Percentiles rank a stretch among this genome's conserved stretches.
Conservation (phyloP, 345 rosid species). For the Dipteronia dyeriana region DNA sequence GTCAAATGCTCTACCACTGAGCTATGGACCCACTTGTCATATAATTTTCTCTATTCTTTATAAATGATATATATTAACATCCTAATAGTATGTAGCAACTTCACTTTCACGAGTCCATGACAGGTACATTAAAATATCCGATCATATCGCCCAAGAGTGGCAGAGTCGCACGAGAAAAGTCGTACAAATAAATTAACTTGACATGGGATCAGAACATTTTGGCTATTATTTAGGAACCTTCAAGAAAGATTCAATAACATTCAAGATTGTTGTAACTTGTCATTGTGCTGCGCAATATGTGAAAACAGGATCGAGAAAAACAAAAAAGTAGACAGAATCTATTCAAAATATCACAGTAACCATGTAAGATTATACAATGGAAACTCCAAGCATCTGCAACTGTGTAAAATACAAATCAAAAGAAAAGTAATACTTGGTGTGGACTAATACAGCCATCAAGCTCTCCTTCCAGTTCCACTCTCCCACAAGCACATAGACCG, state of each 20-base stretch:
- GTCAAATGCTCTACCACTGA: slow-evolving; percentile 92
- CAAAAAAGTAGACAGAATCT: neutral
- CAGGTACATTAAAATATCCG: neutral
- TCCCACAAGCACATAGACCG: slow-evolving; percentile 38
- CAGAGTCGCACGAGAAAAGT: too few relatives aligned
- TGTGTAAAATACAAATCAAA: neutral
- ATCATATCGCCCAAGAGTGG: neutral
- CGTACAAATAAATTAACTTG: neutral
- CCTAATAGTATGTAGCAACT: too few relatives aligned
- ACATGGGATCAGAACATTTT: neutral
- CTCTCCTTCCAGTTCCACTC: neutral
- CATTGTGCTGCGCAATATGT: neutral
- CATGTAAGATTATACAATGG: neutral
- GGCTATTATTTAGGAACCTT: neutral
- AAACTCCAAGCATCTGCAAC: neutral
- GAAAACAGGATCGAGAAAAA: neutral
- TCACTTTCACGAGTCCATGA: neutral
- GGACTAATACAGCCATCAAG: neutral
- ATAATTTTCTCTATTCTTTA: too few relatives aligned
- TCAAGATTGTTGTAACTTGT: neutral
- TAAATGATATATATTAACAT: too few relatives aligned
- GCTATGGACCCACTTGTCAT: slow-evolving; percentile 54
- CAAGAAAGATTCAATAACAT: neutral
- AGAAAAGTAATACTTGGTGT: neutral
- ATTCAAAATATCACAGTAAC: neutral